phyloP scores from a whole-genome alignment of 768 basidiomycete species.

The Lanmaoa pseudosensibilis region DNA sequence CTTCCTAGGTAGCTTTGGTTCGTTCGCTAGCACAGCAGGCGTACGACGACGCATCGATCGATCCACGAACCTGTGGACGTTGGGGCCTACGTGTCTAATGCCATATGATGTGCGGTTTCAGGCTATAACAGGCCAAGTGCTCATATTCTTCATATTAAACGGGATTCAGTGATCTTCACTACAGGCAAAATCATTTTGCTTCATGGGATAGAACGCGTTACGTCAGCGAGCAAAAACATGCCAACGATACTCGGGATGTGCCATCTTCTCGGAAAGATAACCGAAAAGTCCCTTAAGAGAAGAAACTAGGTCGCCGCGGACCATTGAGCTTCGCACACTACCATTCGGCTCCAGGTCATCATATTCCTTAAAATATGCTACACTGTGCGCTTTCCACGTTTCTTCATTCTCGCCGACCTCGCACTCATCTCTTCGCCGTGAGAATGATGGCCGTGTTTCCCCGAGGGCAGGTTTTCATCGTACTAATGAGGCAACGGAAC shows the following conservation, averaged over 20 bases:
- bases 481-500: constrained; percentile 28
- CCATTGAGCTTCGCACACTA: constrained; percentile 2
- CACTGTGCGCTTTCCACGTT: constrained; percentile 9
- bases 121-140: background rate
- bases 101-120: background rate
- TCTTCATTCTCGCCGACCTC: constrained; percentile 13
- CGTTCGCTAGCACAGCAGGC: background rate
- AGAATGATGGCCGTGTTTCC: constrained; percentile 11
- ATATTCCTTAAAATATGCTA: constrained; percentile 2
- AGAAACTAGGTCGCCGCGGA: constrained; percentile 17
- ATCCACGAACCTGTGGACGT: background rate
- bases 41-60: background rate
- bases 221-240: constrained; percentile 9
- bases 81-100: background rate
- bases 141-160: background rate
- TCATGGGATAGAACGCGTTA: constrained; percentile 9
- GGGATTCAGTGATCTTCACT: background rate
- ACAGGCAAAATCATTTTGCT: background rate
- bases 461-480: constrained; percentile 29
- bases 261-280: constrained; percentile 20
- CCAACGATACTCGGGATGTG: background rate
- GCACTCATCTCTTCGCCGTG: constrained; percentile 4
- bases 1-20: constrained; percentile 1
- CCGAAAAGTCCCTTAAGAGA: constrained; percentile 5
- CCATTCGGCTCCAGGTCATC: background rate